Conservation (phyloP, 139 green algal species). For the Auxenochlorella pyrenoidosa region DNA sequence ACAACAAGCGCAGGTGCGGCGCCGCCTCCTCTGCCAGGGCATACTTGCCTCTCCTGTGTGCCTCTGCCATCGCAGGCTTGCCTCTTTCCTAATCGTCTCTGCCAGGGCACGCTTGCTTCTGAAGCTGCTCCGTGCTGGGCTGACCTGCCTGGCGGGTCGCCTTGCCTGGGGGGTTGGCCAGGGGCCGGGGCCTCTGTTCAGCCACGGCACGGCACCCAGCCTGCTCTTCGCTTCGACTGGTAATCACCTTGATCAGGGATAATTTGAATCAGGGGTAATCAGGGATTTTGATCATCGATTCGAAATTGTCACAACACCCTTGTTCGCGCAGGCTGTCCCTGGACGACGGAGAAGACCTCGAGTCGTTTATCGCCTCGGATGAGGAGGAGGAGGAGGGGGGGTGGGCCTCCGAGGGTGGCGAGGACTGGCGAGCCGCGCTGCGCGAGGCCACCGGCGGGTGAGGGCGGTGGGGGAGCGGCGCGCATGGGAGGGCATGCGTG, state of each 20-base stretch:
- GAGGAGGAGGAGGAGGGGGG: conserved; percentile 4
- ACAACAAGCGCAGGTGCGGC: conserved; percentile 30
- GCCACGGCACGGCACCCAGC: no score
- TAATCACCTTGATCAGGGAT: no score
- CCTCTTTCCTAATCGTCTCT: no score
- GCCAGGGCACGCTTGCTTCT: no score
- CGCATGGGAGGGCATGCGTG: neutral
- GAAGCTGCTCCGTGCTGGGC: no score
- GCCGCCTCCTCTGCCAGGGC: neutral
- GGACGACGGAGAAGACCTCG: neutral
- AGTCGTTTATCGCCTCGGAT: conserved; percentile 21
- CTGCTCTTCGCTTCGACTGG: no score
- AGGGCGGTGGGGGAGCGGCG: neutral
- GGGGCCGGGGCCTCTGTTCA: no score
- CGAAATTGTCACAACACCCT: no score
- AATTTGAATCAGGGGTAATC: no score
- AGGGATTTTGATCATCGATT: no score
- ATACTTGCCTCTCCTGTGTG: neutral
- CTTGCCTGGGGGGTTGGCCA: no score
- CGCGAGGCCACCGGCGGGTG: conserved; percentile 34
- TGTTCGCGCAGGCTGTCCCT: conserved; percentile 27
- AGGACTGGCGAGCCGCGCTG: conserved; percentile 33
- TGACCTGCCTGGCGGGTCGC: no score
- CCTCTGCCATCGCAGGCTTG: neutral
- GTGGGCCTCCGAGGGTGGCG: neutral